Conservation (phyloP, 768 basidiomycete genomes). For the Auricularia cornea region DNA sequence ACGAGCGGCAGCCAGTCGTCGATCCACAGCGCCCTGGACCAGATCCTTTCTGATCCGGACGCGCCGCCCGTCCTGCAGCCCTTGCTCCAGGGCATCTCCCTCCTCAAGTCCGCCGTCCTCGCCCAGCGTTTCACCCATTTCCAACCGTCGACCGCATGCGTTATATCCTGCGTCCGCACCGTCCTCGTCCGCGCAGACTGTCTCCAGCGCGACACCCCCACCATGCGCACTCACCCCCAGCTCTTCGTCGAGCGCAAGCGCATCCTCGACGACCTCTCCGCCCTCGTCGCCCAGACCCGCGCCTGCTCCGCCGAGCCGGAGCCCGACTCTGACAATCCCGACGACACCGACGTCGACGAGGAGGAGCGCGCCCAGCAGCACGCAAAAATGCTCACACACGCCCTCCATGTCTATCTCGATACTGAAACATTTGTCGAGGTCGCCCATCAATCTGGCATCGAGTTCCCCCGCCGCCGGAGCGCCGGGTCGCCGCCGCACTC, state of each 20-base stretch:
- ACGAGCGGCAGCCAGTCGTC: slow-evolving; percentile 34
- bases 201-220: slow-evolving; percentile 68
- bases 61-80: slow-evolving; percentile 72
- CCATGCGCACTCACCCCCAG: slow-evolving; percentile 55
- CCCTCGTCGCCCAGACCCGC: slow-evolving; percentile 67
- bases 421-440: slow-evolving; percentile 64
- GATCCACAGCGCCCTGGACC: slow-evolving; percentile 43
- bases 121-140: slow-evolving; percentile 75
- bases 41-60: slow-evolving; percentile 27
- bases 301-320: slow-evolving; percentile 15
- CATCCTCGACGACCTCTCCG: slow-evolving; percentile 72
- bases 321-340: slow-evolving; percentile 30
- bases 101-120: slow-evolving; percentile 78
- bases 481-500: slow-evolving; percentile 55
- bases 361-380: slow-evolving; percentile 47
- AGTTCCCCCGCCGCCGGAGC: slow-evolving; percentile 49
- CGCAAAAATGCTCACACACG: slow-evolving; percentile 70
- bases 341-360: slow-evolving; percentile 39
- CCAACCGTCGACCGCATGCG: slow-evolving; percentile 88
- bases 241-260: slow-evolving; percentile 74
- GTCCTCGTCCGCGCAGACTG: slow-evolving; percentile 80
- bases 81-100: slow-evolving; percentile 73
- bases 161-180: slow-evolving; percentile 87
- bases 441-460: slow-evolving; percentile 26
- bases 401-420: slow-evolving; percentile 71